These are phyloP conservation scores for Yamadazyma sp. DNA, from an alignment of 805 yeast genomes.

Conservation along the genomic window DNA sequence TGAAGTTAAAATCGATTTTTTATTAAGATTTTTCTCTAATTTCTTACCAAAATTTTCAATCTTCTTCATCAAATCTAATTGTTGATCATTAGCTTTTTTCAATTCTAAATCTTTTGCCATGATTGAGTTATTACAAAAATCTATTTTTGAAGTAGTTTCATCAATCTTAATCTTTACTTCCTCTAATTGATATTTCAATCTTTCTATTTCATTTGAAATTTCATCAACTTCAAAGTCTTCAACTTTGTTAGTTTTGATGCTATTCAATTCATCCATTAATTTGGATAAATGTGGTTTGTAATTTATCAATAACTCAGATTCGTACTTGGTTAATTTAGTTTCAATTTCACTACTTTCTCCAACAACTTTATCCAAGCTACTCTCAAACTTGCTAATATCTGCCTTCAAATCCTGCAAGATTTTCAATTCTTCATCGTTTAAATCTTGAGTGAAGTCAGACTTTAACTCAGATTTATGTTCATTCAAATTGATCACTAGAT, in stretches of 20 bases:
- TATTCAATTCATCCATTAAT: constrained; percentile 9
- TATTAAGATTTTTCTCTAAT: constrained; percentile 64
- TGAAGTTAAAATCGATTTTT: constrained; percentile 53
- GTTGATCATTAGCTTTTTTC: constrained; percentile 55
- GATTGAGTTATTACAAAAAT: constrained; percentile 27
- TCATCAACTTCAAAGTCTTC: constrained; percentile 13
- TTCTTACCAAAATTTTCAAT: constrained; percentile 59
- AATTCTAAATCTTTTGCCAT: constrained; percentile 36
- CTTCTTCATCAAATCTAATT: constrained; percentile 48
- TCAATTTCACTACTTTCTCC: constrained; percentile 43
- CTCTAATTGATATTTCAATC: constrained; percentile 23
- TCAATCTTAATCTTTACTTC: constrained; percentile 26
- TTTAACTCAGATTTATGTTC: constrained; percentile 49
- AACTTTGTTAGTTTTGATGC: constrained; percentile 13
- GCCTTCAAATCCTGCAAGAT: constrained; percentile 34
- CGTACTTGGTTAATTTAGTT: constrained; percentile 42
- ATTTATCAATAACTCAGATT: constrained; percentile 58
- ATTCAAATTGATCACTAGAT: constrained; percentile 34
- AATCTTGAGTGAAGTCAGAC: constrained; percentile 50
- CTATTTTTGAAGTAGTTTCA: constrained; percentile 22
- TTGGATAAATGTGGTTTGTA: constrained; percentile 46
- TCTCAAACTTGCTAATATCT: constrained; percentile 37
- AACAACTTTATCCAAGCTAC: constrained; percentile 38
- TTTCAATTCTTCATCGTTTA: constrained; percentile 48
- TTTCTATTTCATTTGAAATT: constrained; percentile 23